phyloP scores from a whole-genome alignment of 2,329 filamentous ascomycete species.

The Venturiaceae sp. region DNA sequence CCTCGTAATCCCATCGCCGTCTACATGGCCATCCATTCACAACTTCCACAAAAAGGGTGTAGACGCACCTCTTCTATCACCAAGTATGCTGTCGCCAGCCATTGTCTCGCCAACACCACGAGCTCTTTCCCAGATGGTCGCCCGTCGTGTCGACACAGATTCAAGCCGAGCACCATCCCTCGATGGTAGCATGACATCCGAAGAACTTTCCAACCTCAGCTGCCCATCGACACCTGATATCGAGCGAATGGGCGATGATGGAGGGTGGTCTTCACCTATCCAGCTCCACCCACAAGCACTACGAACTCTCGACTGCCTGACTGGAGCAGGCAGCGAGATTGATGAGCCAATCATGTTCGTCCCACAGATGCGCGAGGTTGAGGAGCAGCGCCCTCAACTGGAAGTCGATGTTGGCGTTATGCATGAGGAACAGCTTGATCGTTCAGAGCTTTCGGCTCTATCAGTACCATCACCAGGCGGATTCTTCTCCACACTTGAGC shows the following conservation, averaged over 20 bases:
- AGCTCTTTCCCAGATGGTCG: slow-evolving; percentile 60
- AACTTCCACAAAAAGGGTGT: slow-evolving; percentile 37
- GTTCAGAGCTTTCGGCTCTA: slow-evolving; percentile 66
- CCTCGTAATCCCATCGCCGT: slow-evolving; percentile 48
- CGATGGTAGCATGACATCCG: slow-evolving; percentile 79
- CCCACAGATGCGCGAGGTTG: slow-evolving; percentile 54
- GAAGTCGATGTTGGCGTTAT: slow-evolving; percentile 42
- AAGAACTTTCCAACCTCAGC: slow-evolving; percentile 75
- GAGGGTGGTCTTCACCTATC: slow-evolving; percentile 45
- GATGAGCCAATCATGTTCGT: slow-evolving; percentile 33
- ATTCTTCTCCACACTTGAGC: slow-evolving; percentile 80
- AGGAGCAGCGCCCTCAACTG: slow-evolving; percentile 39
- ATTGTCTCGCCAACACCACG: slow-evolving; percentile 68
- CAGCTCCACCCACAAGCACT: slow-evolving; percentile 70
- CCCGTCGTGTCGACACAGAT: slow-evolving; percentile 51
- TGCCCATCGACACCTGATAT: slow-evolving; percentile 77
- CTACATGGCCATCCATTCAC: slow-evolving; percentile 47
- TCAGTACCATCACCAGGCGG: slow-evolving; percentile 87
- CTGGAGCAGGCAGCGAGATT: slow-evolving; percentile 12
- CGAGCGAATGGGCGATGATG: slow-evolving; percentile 14
- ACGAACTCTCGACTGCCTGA: slow-evolving; percentile 49
- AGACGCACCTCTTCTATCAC: slow-evolving; percentile 45
- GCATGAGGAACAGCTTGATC: slow-evolving; percentile 17
- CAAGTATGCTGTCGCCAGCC: slow-evolving; percentile 29
- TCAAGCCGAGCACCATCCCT: slow-evolving; percentile 77